phyloP scores from a whole-genome alignment of 2,329 filamentous ascomycete species.

The Xylaria sp. region DNA sequence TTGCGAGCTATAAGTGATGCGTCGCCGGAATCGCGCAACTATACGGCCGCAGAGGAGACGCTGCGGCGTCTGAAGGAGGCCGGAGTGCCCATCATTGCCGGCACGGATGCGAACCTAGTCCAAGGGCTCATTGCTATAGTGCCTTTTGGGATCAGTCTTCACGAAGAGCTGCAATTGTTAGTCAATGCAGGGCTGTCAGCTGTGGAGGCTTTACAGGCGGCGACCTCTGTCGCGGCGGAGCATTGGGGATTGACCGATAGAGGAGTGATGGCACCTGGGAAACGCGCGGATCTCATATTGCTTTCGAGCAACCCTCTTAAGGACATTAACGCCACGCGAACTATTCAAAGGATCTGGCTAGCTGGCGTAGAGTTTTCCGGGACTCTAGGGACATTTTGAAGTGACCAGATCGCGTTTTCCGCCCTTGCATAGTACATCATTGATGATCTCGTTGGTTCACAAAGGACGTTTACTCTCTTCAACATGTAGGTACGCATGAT shows the following conservation, averaged over 20 bases:
- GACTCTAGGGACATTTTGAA: slow-evolving; percentile 18
- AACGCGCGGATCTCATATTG: slow-evolving; percentile 24
- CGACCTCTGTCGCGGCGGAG: slow-evolving; percentile 15
- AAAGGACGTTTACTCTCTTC: too few species aligned
- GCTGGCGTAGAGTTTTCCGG: slow-evolving; percentile 21
- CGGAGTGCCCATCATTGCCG: slow-evolving; percentile 20
- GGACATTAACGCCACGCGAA: slow-evolving; percentile 12
- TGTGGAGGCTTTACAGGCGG: slow-evolving; percentile 11
- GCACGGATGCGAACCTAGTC: slow-evolving; percentile 20
- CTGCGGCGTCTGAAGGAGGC: slow-evolving; percentile 18
- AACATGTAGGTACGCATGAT: too few species aligned
- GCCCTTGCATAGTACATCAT: too few species aligned
- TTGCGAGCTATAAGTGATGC: slow-evolving; percentile 17
- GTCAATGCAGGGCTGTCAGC: slow-evolving; percentile 21
- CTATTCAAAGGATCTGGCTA: slow-evolving; percentile 21
- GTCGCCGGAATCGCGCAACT: slow-evolving; percentile 10
- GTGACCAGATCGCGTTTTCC: neutral
- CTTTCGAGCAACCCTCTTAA: slow-evolving; percentile 14
- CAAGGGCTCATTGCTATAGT: slow-evolving; percentile 6
- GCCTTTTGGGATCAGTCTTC: slow-evolving; percentile 19
- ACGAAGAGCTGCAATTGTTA: slow-evolving; percentile 21
- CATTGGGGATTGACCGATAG: slow-evolving; percentile 19
- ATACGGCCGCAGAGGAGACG: slow-evolving; percentile 16
- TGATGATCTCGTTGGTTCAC: too few species aligned
- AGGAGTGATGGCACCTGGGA: slow-evolving; percentile 13